Percentiles rank a stretch among this genome's conserved stretches.
phyloP scores from a whole-genome alignment of 1,284 basidiomycete species.

The Tremellales sp. region DNA sequence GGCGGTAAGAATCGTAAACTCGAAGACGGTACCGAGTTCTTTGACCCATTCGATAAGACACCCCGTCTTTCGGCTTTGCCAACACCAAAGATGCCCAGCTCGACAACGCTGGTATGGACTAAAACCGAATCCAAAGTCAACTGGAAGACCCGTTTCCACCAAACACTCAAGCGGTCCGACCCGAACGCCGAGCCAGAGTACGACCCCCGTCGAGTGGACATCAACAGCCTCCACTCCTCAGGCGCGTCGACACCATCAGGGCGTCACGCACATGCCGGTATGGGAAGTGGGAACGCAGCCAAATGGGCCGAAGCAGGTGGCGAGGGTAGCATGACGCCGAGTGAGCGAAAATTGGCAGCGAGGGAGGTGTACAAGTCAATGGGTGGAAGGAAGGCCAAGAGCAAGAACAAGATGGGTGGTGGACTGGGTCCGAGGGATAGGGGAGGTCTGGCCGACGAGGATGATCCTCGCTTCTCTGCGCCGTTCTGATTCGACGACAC shows the following conservation, averaged over 20 bases:
- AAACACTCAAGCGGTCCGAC: slow-evolving; percentile 36
- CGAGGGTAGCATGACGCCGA: slow-evolving; percentile 41
- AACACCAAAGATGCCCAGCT: slow-evolving; percentile 54
- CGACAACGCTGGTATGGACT: slow-evolving; percentile 46
- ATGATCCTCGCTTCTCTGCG: slow-evolving; percentile 42
- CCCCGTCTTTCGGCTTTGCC: slow-evolving; percentile 49
- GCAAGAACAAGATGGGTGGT: slow-evolving; percentile 55
- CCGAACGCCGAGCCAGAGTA: slow-evolving; percentile 31
- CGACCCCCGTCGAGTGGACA: slow-evolving; percentile 41
- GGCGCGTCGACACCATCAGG: slow-evolving; percentile 67
- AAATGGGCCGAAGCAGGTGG: slow-evolving; percentile 29
- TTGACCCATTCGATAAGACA: slow-evolving; percentile 48
- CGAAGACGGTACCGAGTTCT: slow-evolving; percentile 44
- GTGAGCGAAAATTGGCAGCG: slow-evolving; percentile 73
- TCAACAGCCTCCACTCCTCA: slow-evolving; percentile 49
- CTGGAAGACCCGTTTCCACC: slow-evolving; percentile 41
- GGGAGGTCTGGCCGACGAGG: slow-evolving; percentile 28
- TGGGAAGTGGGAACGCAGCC: slow-evolving; percentile 32
- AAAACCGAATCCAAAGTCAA: slow-evolving; percentile 46
- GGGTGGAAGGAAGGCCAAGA: slow-evolving; percentile 68
- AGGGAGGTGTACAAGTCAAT: slow-evolving; percentile 83
- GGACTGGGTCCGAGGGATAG: slow-evolving; percentile 40
- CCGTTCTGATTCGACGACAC: too few relatives aligned
- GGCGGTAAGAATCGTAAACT: slow-evolving; percentile 49
- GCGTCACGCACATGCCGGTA: slow-evolving; percentile 44